Percentiles rank a stretch among this genome's conserved stretches.
These are phyloP conservation scores for Colletotrichum neosansevieriae DNA, from an alignment of 2,329 filamentous ascomycete genomes.

Conservation along the genomic window DNA sequence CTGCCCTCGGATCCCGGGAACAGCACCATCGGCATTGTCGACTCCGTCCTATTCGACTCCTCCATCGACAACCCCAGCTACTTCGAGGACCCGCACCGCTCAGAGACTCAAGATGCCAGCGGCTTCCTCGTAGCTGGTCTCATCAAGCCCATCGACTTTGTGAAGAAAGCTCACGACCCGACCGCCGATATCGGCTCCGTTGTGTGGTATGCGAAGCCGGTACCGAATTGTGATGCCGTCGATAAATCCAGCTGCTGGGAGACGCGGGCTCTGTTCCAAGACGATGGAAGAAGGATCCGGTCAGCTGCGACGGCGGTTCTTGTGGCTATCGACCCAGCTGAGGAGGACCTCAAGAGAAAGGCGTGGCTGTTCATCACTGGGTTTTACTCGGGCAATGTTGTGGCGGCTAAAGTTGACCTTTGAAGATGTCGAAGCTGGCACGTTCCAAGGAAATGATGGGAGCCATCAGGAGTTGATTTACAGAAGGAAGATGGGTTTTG, in stretches of 20 bases:
- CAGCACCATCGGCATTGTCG: slow-evolving; percentile 54
- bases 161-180: slow-evolving; percentile 46
- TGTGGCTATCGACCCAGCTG: slow-evolving; percentile 62
- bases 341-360: slow-evolving; percentile 57
- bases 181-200: slow-evolving; percentile 56
- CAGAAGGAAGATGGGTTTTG: too few relatives aligned
- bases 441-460: too few relatives aligned
- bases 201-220: slow-evolving; percentile 56
- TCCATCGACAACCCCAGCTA: slow-evolving; percentile 69
- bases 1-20: slow-evolving; percentile 42
- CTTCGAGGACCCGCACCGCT: slow-evolving; percentile 65
- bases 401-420: slow-evolving; percentile 67
- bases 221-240: slow-evolving; percentile 27
- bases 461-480: too few relatives aligned
- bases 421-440: not conserved
- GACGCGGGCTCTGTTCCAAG: slow-evolving; percentile 65
- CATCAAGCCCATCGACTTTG: slow-evolving; percentile 53
- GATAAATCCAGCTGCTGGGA: slow-evolving; percentile 51
- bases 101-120: slow-evolving; percentile 59
- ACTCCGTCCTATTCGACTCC: slow-evolving; percentile 57
- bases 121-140: slow-evolving; percentile 66
- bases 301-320: slow-evolving; percentile 64
- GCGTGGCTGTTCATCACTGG: slow-evolving; percentile 71
- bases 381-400: slow-evolving; percentile 60
- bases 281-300: slow-evolving; percentile 65